These are phyloP conservation scores for Hypoxylon sp. DNA, from an alignment of 2,329 filamentous ascomycete species.

Conservation along the genomic window DNA sequence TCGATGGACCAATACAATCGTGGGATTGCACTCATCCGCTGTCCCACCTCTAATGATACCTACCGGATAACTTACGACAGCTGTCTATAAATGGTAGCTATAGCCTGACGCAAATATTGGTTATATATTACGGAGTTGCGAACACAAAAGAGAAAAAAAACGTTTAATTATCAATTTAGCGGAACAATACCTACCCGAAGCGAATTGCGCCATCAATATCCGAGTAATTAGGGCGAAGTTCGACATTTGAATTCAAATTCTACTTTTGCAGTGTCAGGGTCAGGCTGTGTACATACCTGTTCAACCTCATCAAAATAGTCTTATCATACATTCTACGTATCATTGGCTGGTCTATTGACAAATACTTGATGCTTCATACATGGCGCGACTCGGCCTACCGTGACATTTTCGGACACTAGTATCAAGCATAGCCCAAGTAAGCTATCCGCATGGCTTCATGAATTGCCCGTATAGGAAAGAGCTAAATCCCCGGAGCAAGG, in stretches of 20 bases:
- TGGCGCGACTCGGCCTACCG: conserved; percentile 19
- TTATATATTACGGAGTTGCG: conserved; percentile 22
- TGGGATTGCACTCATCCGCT: conserved; percentile 1
- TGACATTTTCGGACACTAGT: conserved; percentile 11
- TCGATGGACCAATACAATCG: conserved; percentile 12
- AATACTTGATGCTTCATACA: conserved; percentile 17
- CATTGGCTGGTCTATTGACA: conserved; percentile 31
- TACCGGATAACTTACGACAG: conserved; percentile 13
- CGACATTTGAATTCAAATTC: conserved; percentile 9
- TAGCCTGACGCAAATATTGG: conserved; percentile 10
- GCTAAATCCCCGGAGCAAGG: neutral
- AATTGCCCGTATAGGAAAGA: conserved; percentile 22
- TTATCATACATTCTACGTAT: too few species aligned
- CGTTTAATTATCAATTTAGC: too few species aligned
- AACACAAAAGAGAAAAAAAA: too few species aligned
- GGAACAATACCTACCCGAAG: too few species aligned
- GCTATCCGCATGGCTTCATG: conserved; percentile 18
- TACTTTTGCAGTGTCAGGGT: too few species aligned
- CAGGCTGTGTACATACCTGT: too few species aligned
- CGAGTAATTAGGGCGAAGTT: neutral
- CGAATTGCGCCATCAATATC: neutral
- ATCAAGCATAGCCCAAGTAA: conserved; percentile 11
- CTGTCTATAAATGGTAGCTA: conserved; percentile 2
- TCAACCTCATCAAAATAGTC: too few species aligned
- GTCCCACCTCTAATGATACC: conserved; percentile 22